Base-by-base conservation (phyloP, 345 rosid species). In the Linum trigynum region DNA sequence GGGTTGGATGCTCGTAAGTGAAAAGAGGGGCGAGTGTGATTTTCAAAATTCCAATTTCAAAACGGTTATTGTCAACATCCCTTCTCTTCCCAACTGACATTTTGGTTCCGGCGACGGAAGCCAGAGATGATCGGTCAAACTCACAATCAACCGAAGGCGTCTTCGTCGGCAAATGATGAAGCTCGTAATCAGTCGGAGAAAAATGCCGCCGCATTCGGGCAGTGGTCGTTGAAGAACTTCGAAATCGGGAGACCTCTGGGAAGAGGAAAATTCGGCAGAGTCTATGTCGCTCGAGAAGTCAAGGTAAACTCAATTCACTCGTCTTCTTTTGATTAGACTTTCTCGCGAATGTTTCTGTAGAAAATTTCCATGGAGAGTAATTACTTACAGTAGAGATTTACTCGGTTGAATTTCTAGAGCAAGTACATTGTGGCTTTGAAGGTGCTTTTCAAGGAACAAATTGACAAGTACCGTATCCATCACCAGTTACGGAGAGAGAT, bases 211-310 rank as follows among this genome's bases (percentile, higher is more conserved):
- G 56, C 3, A 51, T 2, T 2, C 32, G 32, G 72, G 64, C 51
- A 73, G 55, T 92, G 94, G 95, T 83, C 97, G 12, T 59, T 86
- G 15, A 60, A 73, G 36, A 86, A 92, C 66, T 92, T 92, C 75
- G 94, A 92, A 79, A 89, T 92, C 79, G 98, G 98, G 7, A 86
- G 72, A 73, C 98, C 97, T 0, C 84, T 89, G 2, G 95, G 98
- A 16, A 83, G 78, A 71, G 98, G 98, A 50, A 89, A 92, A 70
- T 92, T 92, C 72, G 97, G 95, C 3, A 71, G 98, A 65, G 98
- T 89, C 65, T 92, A 89, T 76, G 83, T 92, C 74, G 97, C 96
- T 69, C 75, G 98, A 65, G 95, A 85, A 79, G 72, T 67, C 68
- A 71, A 87, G 95, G 96, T 89, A 65, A 11, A 41, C 53, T 5